A percentile compares a stretch with the other conserved stretches of the same genome.
phyloP scores from a whole-genome alignment of 163 green algal species.

The Chlamydomonas reinhardtii region DNA sequence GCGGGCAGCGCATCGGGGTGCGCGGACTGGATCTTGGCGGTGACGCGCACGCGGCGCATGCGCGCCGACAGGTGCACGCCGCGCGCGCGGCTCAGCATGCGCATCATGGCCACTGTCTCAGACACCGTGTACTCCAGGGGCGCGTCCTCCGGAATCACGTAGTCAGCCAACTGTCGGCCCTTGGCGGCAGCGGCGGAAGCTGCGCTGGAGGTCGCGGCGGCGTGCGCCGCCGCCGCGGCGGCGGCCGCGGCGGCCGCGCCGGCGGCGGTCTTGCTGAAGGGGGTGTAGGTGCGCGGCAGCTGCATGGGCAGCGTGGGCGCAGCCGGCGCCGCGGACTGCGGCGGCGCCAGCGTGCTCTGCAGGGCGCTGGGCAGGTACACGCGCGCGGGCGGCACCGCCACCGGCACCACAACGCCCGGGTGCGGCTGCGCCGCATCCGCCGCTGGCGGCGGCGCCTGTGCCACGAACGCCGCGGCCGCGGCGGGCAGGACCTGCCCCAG shows the following conservation, averaged over 20 bases:
- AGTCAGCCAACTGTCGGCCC: conserved; percentile 16
- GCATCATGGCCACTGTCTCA: conserved; percentile 42
- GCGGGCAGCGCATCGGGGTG: conserved; percentile 30
- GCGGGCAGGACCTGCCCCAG: too few species aligned
- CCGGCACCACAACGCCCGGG: too few species aligned
- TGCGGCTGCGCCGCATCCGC: too few species aligned
- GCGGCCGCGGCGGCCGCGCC: too few species aligned
- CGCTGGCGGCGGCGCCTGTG: too few species aligned
- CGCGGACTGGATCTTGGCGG: conserved; percentile 43
- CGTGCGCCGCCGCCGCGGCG: too few species aligned
- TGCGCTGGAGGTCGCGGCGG: too few species aligned
- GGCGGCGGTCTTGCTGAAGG: not conserved
- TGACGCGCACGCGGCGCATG: conserved; percentile 42
- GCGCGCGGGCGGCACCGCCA: too few species aligned
- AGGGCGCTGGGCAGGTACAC: too few species aligned
- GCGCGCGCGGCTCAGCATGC: conserved; percentile 21
- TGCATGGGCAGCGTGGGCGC: not conserved
- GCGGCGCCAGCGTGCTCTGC: too few species aligned
- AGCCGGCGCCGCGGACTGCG: too few species aligned
- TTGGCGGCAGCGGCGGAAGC: not conserved
- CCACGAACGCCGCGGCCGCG: not conserved
- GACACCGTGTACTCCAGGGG: conserved; percentile 23
- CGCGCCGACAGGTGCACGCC: conserved; percentile 36
- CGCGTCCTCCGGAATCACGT: conserved; percentile 31
- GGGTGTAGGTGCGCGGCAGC: not conserved